These are phyloP conservation scores for Alliaria petiolata DNA, from an alignment of 345 rosid genomes.

Conservation along the genomic window DNA sequence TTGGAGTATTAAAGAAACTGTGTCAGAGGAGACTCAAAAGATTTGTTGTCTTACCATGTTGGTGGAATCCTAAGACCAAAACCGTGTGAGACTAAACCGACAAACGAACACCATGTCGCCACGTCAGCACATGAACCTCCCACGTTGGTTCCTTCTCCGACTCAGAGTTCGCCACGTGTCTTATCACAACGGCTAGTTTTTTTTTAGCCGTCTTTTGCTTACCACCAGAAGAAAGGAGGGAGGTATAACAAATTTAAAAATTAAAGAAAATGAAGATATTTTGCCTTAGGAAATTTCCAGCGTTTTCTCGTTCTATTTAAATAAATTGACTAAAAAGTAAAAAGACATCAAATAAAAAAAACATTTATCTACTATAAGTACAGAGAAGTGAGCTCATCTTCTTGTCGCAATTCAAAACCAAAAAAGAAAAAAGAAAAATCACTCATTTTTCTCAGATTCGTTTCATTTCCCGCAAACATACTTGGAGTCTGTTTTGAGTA, in stretches of 20 bases:
- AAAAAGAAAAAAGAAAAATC: neutral
- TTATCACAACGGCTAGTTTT: constrained; percentile 34
- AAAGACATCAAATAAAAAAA: neutral
- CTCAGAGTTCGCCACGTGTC: constrained; percentile 39
- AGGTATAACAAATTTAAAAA: constrained; percentile 2
- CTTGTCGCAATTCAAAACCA: neutral
- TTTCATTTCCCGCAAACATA: constrained; percentile 4
- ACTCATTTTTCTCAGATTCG: constrained; percentile 23
- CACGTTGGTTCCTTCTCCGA: constrained; percentile 10
- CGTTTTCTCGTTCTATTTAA: constrained; percentile 5
- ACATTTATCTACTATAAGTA: constrained; percentile 4
- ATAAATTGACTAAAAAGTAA: neutral
- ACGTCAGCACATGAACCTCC: constrained; percentile 36
- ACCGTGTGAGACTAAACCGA: constrained; percentile 38
- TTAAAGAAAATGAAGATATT: constrained; percentile 9
- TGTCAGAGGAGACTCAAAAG: neutral
- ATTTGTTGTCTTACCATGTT: neutral
- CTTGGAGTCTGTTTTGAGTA: neutral
- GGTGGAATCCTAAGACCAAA: constrained; percentile 13
- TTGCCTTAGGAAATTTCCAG: constrained; percentile 16
- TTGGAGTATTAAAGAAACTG: neutral
- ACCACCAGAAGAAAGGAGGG: neutral
- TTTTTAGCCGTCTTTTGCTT: constrained; percentile 21
- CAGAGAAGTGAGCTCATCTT: neutral
- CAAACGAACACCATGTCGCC: constrained; percentile 39